These are phyloP conservation scores for Phytophthora podocarpi DNA, from an alignment of 352 stramenopile species.

Conservation along the genomic window DNA sequence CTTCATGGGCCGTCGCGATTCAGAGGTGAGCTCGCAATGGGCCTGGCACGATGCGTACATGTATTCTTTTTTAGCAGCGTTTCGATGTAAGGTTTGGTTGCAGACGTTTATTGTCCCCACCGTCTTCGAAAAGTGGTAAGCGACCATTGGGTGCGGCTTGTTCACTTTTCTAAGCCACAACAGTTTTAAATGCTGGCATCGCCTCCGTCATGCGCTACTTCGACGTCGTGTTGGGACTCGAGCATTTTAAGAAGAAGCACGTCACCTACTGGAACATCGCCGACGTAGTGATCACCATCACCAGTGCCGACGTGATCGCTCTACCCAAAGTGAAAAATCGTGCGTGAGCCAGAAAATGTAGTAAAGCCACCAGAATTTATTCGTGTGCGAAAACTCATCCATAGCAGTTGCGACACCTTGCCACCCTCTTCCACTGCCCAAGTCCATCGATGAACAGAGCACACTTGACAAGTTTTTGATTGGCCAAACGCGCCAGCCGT, in stretches of 20 bases:
- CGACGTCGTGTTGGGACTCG: no score
- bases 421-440: conserved; percentile 12
- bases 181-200: no score
- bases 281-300: conserved; percentile 28
- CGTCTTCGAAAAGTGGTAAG: conserved; percentile 29
- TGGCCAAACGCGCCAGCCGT: conserved; percentile 22
- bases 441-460: neutral
- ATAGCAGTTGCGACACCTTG: conserved; percentile 21
- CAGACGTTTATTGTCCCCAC: conserved; percentile 33
- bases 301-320: conserved; percentile 36
- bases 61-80: no score
- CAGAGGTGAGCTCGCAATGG: no score
- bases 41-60: no score
- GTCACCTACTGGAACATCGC: conserved; percentile 32
- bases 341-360: no score
- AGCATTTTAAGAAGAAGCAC: no score
- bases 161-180: no score
- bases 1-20: no score
- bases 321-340: conserved; percentile 27
- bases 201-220: no score
- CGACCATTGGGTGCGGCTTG: no score
- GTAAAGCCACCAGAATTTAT: conserved; percentile 4
- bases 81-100: no score
- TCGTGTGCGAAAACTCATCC: conserved; percentile 5
- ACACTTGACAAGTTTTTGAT: conserved; percentile 9